Evolutionary conservation across 805 yeast genomes (phyloP).

Genomic region (Hanseniaspora thailandica): DNA sequence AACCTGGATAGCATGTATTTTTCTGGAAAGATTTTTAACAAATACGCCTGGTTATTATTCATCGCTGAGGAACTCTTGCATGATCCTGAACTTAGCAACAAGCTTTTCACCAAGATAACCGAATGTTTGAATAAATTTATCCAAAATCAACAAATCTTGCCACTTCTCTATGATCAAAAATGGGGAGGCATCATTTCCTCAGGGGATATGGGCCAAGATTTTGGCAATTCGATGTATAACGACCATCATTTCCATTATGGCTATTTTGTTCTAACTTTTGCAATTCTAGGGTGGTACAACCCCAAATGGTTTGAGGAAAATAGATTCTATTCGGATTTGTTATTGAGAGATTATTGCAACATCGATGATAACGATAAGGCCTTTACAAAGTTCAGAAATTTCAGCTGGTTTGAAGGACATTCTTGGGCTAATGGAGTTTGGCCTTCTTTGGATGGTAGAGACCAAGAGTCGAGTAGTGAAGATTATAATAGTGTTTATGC

Average conservation of each 20-base stretch:
- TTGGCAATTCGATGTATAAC: constrained; percentile 59
- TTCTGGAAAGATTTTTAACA: constrained; percentile 77
- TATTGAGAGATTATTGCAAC: constrained; percentile 58
- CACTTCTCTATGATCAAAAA: constrained; percentile 64
- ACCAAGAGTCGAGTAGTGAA: constrained; percentile 63
- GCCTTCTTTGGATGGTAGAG: constrained; percentile 62
- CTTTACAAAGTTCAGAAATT: constrained; percentile 57
- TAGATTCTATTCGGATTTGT: constrained; percentile 42
- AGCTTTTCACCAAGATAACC: constrained; percentile 48
- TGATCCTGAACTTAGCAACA: constrained; percentile 41
- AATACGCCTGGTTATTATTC: constrained; percentile 76
- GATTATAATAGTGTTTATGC: constrained; percentile 64
- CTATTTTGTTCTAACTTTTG: constrained; percentile 61
- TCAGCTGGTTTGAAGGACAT: constrained; percentile 69
- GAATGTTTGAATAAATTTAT: constrained; percentile 59
- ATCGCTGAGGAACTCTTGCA: constrained; percentile 55
- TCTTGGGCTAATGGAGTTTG: constrained; percentile 69
- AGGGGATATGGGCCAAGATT: constrained; percentile 51
- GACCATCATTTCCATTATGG: constrained; percentile 74
- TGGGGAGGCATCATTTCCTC: constrained; percentile 73
- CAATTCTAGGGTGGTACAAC: constrained; percentile 50
- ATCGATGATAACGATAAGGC: constrained; percentile 42
- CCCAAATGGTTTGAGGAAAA: constrained; percentile 40
- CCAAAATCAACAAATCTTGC: constrained; percentile 54
- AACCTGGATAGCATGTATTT: constrained; percentile 76